Evolutionary conservation across 2,329 filamentous ascomycete genomes (phyloP).

Genomic region (Lasiodiplodia theobromae): DNA sequence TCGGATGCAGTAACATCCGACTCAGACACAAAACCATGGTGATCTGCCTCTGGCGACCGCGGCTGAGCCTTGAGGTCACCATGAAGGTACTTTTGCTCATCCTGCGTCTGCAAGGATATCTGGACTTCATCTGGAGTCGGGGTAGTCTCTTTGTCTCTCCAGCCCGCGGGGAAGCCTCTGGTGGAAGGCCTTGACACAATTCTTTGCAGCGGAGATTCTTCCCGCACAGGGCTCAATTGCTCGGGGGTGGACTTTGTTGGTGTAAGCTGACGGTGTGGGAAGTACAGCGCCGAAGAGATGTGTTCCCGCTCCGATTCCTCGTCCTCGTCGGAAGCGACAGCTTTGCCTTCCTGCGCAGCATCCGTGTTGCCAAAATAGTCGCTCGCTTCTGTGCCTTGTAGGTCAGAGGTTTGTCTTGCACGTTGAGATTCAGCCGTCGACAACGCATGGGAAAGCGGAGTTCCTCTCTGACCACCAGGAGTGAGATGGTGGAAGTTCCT

Average conservation of each 20-base stretch:
- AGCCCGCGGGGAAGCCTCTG: conserved; percentile 13
- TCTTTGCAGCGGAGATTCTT: conserved; percentile 14
- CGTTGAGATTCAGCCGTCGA: conserved; percentile 46
- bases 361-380: conserved; percentile 28
- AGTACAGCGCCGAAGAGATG: conserved; percentile 84
- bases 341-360: conserved; percentile 26
- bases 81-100: conserved; percentile 66
- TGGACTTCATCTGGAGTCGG: conserved; percentile 61
- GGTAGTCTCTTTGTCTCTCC: conserved; percentile 27
- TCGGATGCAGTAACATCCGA: conserved; percentile 38
- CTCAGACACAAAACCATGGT: conserved; percentile 14
- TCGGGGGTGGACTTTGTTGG: conserved; percentile 25
- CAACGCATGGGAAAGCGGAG: conserved; percentile 62
- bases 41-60: conserved; percentile 45
- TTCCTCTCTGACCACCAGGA: conserved; percentile 53
- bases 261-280: conserved; percentile 71
- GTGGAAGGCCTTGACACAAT: conserved; percentile 23
- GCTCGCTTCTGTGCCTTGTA: conserved; percentile 12
- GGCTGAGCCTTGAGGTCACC: conserved; percentile 60
- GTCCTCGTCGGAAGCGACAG: conserved; percentile 51
- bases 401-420: conserved; percentile 33
- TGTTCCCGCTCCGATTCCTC: conserved; percentile 81
- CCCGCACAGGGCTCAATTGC: conserved; percentile 18
- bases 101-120: conserved; percentile 67
- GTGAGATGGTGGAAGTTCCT: conserved; percentile 61